A percentile compares a stretch with the other conserved stretches of the same genome.
These are phyloP conservation scores for Yarrowia deformans DNA, from an alignment of 805 yeast species.

Conservation along the genomic window DNA sequence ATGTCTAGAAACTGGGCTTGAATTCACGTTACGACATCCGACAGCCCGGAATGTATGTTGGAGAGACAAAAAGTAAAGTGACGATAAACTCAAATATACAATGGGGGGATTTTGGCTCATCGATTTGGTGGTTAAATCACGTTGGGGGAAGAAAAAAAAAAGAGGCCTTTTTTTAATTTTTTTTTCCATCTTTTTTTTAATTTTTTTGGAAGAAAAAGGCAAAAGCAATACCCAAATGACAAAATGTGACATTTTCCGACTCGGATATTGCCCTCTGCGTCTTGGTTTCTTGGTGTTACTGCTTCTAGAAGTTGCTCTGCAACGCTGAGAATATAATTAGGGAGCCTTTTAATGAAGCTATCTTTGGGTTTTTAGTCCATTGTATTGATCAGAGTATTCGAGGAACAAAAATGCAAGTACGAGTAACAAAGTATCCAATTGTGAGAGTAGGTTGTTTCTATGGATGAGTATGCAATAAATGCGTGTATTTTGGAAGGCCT, in stretches of 20 bases:
- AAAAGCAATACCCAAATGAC: not conserved
- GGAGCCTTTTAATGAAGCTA: no score
- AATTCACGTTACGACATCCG: not conserved
- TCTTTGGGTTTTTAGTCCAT: no score
- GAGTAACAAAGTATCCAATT: no score
- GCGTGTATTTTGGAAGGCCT: not conserved
- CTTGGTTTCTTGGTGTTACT: not conserved
- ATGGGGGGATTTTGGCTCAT: not conserved
- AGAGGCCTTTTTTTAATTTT: no score
- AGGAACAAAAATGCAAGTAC: no score
- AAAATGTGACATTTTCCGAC: not conserved
- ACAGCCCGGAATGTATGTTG: slow-evolving; percentile 12
- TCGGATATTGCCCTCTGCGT: not conserved
- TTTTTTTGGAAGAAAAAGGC: not conserved
- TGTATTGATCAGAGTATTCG: no score
- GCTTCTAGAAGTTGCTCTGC: slow-evolving; percentile 22
- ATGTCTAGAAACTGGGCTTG: not conserved
- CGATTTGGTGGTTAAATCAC: not conserved
- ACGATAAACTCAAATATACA: no score
- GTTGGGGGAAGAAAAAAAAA: no score
- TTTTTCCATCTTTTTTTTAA: no score
- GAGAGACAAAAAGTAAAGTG: not conserved
- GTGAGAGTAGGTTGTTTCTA: slow-evolving; percentile 14
- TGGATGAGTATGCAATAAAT: slow-evolving; percentile 32
- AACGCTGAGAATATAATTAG: slow-evolving; percentile 8